Percentiles rank a stretch among this genome's conserved stretches.
Conservation (phyloP, 2,329 filamentous ascomycete species). For the Fusarium globosum region DNA sequence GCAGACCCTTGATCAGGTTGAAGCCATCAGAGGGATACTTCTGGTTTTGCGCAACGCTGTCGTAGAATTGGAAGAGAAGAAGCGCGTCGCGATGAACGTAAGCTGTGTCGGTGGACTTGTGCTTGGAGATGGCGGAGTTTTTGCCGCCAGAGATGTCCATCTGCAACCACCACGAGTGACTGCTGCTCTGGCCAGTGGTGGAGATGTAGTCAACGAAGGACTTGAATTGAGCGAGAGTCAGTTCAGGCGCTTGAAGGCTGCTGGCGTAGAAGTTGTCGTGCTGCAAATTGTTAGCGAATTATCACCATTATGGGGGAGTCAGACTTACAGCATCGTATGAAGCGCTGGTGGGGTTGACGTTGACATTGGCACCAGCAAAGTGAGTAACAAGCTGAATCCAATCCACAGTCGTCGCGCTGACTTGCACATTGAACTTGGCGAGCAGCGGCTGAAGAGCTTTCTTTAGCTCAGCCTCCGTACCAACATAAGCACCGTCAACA, state of each 20-base stretch:
- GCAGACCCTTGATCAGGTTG: conserved; percentile 49
- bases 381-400: conserved; percentile 45
- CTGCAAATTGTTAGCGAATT: conserved; percentile 16
- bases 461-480: conserved; percentile 23
- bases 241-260: conserved; percentile 42
- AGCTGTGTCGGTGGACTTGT: conserved; percentile 46
- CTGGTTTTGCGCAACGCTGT: conserved; percentile 46
- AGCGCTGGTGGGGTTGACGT: conserved; percentile 40
- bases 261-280: conserved; percentile 49
- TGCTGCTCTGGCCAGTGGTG: conserved; percentile 29
- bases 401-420: conserved; percentile 23
- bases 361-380: conserved; percentile 29
- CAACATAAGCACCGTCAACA: conserved; percentile 45
- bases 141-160: conserved; percentile 50
- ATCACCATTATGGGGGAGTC: rapidly evolving
- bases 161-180: conserved; percentile 43
- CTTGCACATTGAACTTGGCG: conserved; percentile 27
- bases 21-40: conserved; percentile 52
- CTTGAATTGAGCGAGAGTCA: conserved; percentile 39
- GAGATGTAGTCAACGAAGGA: conserved; percentile 43
- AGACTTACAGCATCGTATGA: conserved; percentile 41
- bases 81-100: conserved; percentile 58
- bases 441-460: conserved; percentile 38
- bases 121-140: conserved; percentile 52
- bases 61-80: conserved; percentile 63